A percentile compares a stretch with the other conserved stretches of the same genome.
Conservation (phyloP, 371 early-diverging fungal genomes). For the Mucor plumbeus region DNA sequence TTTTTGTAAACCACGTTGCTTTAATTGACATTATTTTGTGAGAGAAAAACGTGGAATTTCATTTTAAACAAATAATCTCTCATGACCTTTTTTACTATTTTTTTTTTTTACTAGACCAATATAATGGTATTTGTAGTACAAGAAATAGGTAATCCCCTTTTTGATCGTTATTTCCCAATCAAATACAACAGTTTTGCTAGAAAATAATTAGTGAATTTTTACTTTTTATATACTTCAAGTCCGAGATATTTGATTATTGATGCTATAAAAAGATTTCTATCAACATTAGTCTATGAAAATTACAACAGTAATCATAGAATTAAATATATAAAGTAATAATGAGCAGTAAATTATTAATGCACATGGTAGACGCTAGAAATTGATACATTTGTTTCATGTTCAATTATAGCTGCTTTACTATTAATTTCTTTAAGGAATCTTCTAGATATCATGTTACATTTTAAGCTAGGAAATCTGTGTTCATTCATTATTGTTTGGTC, state of each 20-base stretch:
- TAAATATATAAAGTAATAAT: too few species aligned
- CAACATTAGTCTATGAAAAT: not conserved
- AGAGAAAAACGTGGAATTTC: constrained; percentile 6
- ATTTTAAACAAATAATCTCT: not conserved
- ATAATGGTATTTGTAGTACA: constrained; percentile 2
- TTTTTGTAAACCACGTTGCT: constrained; percentile 6
- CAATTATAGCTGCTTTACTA: too few species aligned
- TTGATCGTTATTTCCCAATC: constrained; percentile 7
- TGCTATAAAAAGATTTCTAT: not conserved
- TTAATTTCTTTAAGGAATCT: not conserved
- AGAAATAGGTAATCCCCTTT: not conserved
- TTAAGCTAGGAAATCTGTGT: not conserved
- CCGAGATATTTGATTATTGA: not conserved
- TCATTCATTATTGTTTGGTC: constrained; percentile 2
- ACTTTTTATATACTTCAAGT: constrained; percentile 1
- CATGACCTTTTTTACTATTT: constrained; percentile 5
- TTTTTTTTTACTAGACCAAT: not conserved
- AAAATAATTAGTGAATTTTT: not conserved
- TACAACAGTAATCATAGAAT: not conserved
- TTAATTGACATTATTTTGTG: not conserved
- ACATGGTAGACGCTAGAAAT: too few species aligned
- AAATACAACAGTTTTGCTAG: not conserved
- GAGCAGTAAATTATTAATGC: too few species aligned
- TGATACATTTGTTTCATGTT: too few species aligned
- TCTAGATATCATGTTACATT: not conserved